Conservation (phyloP, 805 yeast genomes). For the Wickerhamiella sergipiensis region DNA sequence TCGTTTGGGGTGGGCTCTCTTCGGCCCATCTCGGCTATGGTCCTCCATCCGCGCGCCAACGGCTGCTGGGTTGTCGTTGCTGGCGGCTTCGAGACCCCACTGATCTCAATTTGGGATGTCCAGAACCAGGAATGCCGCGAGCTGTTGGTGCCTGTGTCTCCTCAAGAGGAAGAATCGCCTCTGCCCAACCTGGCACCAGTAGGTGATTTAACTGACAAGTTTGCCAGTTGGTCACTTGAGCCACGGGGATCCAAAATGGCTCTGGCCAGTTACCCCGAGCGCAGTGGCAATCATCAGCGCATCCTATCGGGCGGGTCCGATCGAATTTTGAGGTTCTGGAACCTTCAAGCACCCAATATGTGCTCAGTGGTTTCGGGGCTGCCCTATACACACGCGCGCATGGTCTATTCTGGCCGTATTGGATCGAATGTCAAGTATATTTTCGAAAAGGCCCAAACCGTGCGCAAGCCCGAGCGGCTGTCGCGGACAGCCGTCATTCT, state of each 20-base stretch:
- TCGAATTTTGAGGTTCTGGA: constrained; percentile 26
- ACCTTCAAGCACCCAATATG: constrained; percentile 22
- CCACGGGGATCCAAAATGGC: constrained; percentile 5
- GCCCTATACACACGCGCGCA: constrained; percentile 22
- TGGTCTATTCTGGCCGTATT: constrained; percentile 15
- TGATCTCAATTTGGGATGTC: constrained; percentile 64
- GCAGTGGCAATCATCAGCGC: constrained; percentile 9
- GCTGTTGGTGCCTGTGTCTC: constrained; percentile 17
- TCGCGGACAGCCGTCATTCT: constrained; percentile 28
- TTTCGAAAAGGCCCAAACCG: constrained; percentile 24
- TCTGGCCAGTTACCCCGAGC: constrained; percentile 6
- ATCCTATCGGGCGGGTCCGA: constrained; percentile 24
- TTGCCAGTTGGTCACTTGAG: constrained; percentile 16
- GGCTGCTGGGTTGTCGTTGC: constrained; percentile 39
- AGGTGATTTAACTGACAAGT: constrained; percentile 7
- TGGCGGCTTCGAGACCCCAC: constrained; percentile 52
- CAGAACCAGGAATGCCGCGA: constrained; percentile 46
- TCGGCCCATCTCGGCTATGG: constrained; percentile 37
- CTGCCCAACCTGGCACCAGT: constrained; percentile 20
- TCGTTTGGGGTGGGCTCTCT: constrained; percentile 46
- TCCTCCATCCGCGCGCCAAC: constrained; percentile 31
- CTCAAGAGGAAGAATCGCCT: constrained; percentile 4
- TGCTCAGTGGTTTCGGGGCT: constrained; percentile 24
- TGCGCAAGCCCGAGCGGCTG: constrained; percentile 22
- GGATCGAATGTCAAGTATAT: constrained; percentile 29